Evolutionary conservation across 768 basidiomycete genomes (phyloP), one percentile per base, ranked within the genome.

Genomic region (Russula ochroleuca): DNA sequence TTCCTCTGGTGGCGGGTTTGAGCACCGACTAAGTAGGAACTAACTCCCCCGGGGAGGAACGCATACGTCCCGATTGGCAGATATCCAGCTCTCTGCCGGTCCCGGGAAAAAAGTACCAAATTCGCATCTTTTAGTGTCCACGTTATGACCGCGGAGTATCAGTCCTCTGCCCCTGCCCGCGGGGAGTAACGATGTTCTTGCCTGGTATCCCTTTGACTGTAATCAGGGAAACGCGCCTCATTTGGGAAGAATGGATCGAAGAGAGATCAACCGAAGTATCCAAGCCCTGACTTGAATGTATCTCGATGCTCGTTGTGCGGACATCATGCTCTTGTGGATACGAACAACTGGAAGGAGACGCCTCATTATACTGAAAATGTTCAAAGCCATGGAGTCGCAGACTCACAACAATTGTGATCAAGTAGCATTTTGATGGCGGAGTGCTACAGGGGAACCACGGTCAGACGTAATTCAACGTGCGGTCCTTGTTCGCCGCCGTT

Each of bases 281-380:
- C n/a, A n/a, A n/a, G n/a, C n/a, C n/a, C 28, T 28, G 28, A 28
- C 28, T 5, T 28, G 2, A 5, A 28, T 28, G 28, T 14, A 3
- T 48, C 47, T 31, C 23, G 25, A 40, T 25, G 41, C 43, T 31
- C 25, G 14, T 64, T 48, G 58, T 55, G 58, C 63, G 63, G 58
- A 59, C n/a, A 23, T 59, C n/a, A 53, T 10, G 35, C n/a, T 35
- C 49, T 50, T 15, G 31, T 35, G 55, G 21, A 19, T 21, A 35
- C 21, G 17, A 43, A 53, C 33, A 9, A 23, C 38, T 31, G 50
- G 31, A 57, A 45, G 49, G 35, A 33, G 50, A 38, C 43, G n/a
- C 43, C 21, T 7, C 21, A 59, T 51, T 33, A 25, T 47, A 37
- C 31, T 51, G 49, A 57, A 58, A 51, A 57, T 21, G 37, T 57